Conservation (phyloP, 108 stramenopile species). For the Epipyxis sp. region DNA sequence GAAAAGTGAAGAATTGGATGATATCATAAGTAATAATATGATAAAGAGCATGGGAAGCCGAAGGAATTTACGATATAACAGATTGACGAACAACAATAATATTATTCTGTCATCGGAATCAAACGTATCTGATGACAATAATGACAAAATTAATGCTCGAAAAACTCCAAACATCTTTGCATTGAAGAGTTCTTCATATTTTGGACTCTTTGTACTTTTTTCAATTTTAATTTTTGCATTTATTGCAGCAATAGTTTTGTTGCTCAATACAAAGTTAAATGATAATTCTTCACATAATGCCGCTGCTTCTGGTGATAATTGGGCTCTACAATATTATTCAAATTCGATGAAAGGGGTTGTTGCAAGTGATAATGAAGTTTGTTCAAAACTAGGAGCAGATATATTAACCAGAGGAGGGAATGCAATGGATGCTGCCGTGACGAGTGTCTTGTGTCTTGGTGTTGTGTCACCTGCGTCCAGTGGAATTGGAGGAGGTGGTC, state of each 20-base stretch:
- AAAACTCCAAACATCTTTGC: too few relatives aligned
- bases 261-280: background rate
- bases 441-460: conserved; percentile 68
- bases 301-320: background rate
- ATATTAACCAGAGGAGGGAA: conserved; percentile 14
- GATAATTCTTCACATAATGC: background rate
- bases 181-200: too few relatives aligned
- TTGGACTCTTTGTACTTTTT: too few relatives aligned
- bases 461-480: conserved; percentile 70
- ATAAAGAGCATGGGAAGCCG: too few relatives aligned
- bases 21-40: too few relatives aligned
- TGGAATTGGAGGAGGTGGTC: conserved; percentile 76
- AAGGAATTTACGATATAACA: too few relatives aligned
- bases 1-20: too few relatives aligned
- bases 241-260: background rate
- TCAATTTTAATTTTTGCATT: background rate
- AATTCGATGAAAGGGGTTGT: background rate
- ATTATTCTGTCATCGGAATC: too few relatives aligned
- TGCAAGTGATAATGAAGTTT: background rate
- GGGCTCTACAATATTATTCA: background rate
- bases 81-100: too few relatives aligned
- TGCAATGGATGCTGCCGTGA: conserved; percentile 69
- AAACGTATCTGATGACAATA: too few relatives aligned
- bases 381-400: conserved; percentile 4
- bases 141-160: too few relatives aligned